Evolutionary conservation across 1,284 basidiomycete genomes (phyloP).

Genomic region (Mycena citricolor): DNA sequence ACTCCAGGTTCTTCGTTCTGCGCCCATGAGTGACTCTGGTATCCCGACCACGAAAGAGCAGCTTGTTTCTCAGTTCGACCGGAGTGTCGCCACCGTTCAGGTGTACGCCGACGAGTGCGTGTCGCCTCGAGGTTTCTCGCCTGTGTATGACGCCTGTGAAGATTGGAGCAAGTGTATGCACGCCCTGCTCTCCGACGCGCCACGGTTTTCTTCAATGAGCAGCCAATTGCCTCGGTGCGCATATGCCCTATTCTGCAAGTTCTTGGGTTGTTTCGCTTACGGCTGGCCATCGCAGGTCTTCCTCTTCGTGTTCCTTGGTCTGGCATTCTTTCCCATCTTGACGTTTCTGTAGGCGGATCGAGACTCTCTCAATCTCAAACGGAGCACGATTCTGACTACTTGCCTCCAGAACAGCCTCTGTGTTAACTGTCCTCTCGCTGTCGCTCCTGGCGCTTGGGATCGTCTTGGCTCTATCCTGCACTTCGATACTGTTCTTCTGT

Average conservation of each 20-base stretch:
- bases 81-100: conserved; percentile 19
- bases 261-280: background rate
- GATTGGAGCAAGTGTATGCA: conserved; percentile 20
- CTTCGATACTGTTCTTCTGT: conserved; percentile 16
- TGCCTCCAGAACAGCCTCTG: conserved; percentile 12
- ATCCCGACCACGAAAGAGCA: conserved; percentile 19
- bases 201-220: conserved; percentile 14
- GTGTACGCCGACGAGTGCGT: conserved; percentile 19
- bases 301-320: conserved; percentile 15
- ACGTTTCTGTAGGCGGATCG: conserved; percentile 17
- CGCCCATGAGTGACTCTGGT: conserved; percentile 15
- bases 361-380: no score
- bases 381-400: background rate
- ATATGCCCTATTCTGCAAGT: background rate
- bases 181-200: conserved; percentile 19
- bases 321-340: conserved; percentile 18
- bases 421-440: conserved; percentile 16
- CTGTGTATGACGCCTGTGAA: background rate
- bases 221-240: conserved; percentile 19
- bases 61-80: conserved; percentile 18
- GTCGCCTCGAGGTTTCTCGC: background rate
- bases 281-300: conserved; percentile 8
- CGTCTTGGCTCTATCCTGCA: conserved; percentile 16
- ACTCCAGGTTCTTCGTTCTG: no score
- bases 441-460: conserved; percentile 17